These are phyloP conservation scores for Coniella vitis DNA, from an alignment of 2,329 filamentous ascomycete species.

Conservation along the genomic window DNA sequence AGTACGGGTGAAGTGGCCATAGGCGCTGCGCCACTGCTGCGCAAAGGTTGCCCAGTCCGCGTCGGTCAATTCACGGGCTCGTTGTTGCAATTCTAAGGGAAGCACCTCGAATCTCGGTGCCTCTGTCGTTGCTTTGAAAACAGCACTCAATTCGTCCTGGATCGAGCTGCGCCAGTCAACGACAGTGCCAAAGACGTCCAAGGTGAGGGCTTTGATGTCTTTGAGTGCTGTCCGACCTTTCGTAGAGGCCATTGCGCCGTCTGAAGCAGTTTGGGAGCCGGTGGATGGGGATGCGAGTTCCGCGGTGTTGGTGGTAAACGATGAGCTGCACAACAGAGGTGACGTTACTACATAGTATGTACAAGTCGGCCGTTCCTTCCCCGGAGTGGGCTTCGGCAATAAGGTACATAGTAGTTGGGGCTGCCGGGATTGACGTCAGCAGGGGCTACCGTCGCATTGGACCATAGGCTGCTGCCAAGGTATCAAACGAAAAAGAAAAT, in stretches of 20 bases:
- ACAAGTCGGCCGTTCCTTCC: too few species aligned
- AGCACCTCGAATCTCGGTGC: constrained; percentile 39
- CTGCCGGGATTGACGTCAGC: background rate
- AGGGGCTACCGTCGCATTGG: background rate
- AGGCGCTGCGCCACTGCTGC: constrained; percentile 62
- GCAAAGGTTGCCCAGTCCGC: constrained; percentile 60
- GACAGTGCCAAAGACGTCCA: constrained; percentile 74
- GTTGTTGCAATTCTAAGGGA: constrained; percentile 37
- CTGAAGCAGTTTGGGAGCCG: background rate
- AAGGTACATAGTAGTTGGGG: background rate
- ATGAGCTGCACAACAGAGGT: too few species aligned
- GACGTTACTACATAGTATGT: too few species aligned
- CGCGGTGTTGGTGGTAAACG: too few species aligned
- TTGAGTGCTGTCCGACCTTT: constrained; percentile 9
- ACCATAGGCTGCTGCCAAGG: background rate
- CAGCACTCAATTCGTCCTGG: constrained; percentile 45
- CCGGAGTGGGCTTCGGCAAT: background rate
- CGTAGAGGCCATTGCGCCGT: constrained; percentile 4
- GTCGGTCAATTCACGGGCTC: constrained; percentile 42
- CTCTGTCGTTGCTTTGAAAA: constrained; percentile 41
- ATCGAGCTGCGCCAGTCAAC: constrained; percentile 73
- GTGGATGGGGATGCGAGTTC: background rate
- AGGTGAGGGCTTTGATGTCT: constrained; percentile 53
- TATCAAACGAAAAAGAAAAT: too few species aligned
- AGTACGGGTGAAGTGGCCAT: constrained; percentile 51